Evolutionary conservation across 2,329 filamentous ascomycete genomes (phyloP), one percentile per base, ranked within the genome.

Genomic region (Cryphonectria parasitica): DNA sequence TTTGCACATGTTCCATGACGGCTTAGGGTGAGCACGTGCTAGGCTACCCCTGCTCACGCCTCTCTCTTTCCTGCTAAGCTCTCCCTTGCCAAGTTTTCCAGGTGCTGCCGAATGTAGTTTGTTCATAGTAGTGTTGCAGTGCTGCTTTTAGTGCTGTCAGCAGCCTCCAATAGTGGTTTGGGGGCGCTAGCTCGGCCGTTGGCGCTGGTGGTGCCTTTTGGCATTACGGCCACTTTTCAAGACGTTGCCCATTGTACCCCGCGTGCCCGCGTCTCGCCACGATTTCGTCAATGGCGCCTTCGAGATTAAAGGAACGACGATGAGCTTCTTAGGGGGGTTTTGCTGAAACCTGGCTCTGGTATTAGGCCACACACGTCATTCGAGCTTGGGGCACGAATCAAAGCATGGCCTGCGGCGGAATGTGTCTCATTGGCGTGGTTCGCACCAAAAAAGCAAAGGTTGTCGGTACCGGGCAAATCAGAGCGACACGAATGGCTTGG

Each of bases 221-320:
- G 25, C n/a, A 28, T 41, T 31, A 63, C 39, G n/a, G 41, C 61
- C 39, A 3, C 17, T 63, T 8, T 49, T 19, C 45, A 49, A n/a
- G 36, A 43, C 25, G 36, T 43, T 43, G 22, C 39, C 4, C 22
- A 17, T 34, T 49, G 10, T 36, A 52, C 63, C 63, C 63, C 63
- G 63, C 63, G 43, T 64, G 43, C 63, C 63, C 63, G 63, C 63
- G 43, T 64, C 43, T 25, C 52, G 63, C 41, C 43, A 64, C 63
- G 28, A 52, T 64, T 49, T 61, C 58, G 58, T 61, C 39, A 64
- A 64, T 25, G 63, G 41, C 63, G 63, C 63, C 43, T n/a, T 52
- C 25, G 17, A 34, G 11, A 34, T 31, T 13, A 58, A 31, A 31
- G 52, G 2, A 58, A 52, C 4, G n/a, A 64, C 3, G 25, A 49